phyloP scores from a whole-genome alignment of 169 alveolate species.

The Cyclospora cayetanensis region DNA sequence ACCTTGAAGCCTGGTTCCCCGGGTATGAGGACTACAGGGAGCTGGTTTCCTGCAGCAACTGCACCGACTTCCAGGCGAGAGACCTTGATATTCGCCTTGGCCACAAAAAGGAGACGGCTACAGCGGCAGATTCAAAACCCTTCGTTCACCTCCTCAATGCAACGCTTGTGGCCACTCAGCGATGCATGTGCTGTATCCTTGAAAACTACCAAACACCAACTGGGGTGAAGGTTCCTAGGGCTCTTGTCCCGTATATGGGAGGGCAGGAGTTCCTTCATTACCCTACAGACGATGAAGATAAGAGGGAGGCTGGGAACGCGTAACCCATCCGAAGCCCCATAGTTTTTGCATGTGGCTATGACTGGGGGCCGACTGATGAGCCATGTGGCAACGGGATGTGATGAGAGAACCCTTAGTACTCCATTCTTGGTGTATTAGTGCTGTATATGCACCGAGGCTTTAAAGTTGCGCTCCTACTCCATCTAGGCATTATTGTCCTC shows the following conservation, averaged over 20 bases:
- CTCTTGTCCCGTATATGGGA: conserved; percentile 75
- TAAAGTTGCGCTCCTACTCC: too few relatives aligned
- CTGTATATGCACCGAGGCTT: too few relatives aligned
- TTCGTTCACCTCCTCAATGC: conserved; percentile 97
- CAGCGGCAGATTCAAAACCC: conserved; percentile 4
- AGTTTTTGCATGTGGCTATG: too few relatives aligned
- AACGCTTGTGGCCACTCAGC: conserved; percentile 98
- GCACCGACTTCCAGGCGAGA: conserved; percentile 97
- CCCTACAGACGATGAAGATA: conserved; percentile 25
- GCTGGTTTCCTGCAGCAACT: conserved; percentile 98
- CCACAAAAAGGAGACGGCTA: neutral
- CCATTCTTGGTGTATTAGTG: too few relatives aligned
- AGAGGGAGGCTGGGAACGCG: too few relatives aligned
- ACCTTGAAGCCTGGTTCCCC: conserved; percentile 99
- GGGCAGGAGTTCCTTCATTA: conserved; percentile 73
- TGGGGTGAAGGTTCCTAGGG: conserved; percentile 74
- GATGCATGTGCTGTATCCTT: conserved; percentile 86
- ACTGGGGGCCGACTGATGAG: too few relatives aligned
- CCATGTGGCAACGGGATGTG: too few relatives aligned
- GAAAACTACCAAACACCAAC: conserved; percentile 77
- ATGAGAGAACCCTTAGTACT: too few relatives aligned
- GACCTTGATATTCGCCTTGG: conserved; percentile 74
- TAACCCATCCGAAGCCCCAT: too few relatives aligned
- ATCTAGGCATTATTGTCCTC: too few relatives aligned
- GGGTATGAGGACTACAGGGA: conserved; percentile 97